Conservation (phyloP, 768 basidiomycete species). For the Pleurotus djamor region DNA sequence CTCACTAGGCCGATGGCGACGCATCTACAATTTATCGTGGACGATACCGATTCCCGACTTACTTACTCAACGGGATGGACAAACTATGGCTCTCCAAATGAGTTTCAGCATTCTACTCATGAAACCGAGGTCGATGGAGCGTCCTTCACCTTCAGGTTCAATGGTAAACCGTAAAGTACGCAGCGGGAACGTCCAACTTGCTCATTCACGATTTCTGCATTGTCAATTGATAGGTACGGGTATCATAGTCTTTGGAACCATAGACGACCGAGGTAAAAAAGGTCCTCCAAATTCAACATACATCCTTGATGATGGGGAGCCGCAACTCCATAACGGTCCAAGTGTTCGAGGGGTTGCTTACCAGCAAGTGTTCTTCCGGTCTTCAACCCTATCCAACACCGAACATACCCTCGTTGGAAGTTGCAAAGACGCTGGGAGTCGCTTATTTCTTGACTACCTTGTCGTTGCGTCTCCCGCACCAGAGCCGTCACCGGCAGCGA, state of each 20-base stretch:
- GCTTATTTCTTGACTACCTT: neutral
- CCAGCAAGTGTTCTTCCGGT: neutral
- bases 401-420: neutral
- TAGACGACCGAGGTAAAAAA: neutral
- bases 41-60: neutral
- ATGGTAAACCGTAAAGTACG: neutral
- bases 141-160: neutral
- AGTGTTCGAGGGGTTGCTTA: neutral
- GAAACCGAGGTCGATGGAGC: neutral
- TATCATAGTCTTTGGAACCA: neutral
- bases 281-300: neutral
- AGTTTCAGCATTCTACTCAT: neutral
- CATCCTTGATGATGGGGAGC: neutral
- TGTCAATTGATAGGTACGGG: neutral
- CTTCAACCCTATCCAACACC: neutral
- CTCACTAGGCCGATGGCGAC: too few relatives aligned
- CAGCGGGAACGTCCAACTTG: neutral
- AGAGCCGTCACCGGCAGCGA: neutral
- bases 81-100: neutral
- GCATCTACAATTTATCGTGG: neutral
- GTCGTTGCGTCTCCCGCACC: neutral
- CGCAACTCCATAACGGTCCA: neutral
- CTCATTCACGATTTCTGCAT: neutral
- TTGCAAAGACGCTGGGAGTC: neutral
- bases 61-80: neutral